Base-by-base conservation (phyloP, 768 basidiomycete genomes). In the Hericium alpestre region DNA sequence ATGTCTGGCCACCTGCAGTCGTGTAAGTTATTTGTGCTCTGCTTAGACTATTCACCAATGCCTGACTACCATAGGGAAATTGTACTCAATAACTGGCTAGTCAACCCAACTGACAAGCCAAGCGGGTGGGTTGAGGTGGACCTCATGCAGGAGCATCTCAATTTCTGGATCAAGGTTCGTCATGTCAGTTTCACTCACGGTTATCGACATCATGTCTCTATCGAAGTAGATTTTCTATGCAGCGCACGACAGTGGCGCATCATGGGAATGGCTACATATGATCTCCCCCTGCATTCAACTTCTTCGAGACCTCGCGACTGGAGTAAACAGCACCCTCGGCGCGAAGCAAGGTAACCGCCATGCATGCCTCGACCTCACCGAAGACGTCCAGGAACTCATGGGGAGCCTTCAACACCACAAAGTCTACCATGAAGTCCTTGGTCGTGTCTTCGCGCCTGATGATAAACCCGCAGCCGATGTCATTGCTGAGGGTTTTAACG, bases 81-180 rank as follows among this genome's bases (percentile, higher is more conserved):
- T 20, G 59, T 72, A 0, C 37, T 72, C 1, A 64, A 69, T 0
- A 73, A 73, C 41, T 73, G 72, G 71, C 66, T 73, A 0, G 56
- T 69, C 2, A 69, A 70, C 59, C 63, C 69, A 0, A 62, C 65
- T 0, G 68, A 69, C 7, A 61, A 63, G 41, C 37, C 51, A 0
- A 63, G 66, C 46, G 18, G 52, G 1, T 72, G 57, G 37, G 56
- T 70, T 0, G 63, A 66, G 22, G 60, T 72, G 0, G 71, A 72
- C 38, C 61, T 71, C 0, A 51, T 73, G 23, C 71, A 73, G 43
- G 70, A 72, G 41, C 72, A 72, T 50, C 38, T 66, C 38, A 70
- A 71, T 38, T 69, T 59, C 54, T 72, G 66, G 67, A 69, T 67
- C 18, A 71, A 71, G 65, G 71, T 70, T n/a, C n/a, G n/a, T n/a